A percentile compares a stretch with the other conserved stretches of the same genome.
These are phyloP conservation scores for Rutstroemia sp. DNA, from an alignment of 2,329 filamentous ascomycete genomes.

Conservation along the genomic window DNA sequence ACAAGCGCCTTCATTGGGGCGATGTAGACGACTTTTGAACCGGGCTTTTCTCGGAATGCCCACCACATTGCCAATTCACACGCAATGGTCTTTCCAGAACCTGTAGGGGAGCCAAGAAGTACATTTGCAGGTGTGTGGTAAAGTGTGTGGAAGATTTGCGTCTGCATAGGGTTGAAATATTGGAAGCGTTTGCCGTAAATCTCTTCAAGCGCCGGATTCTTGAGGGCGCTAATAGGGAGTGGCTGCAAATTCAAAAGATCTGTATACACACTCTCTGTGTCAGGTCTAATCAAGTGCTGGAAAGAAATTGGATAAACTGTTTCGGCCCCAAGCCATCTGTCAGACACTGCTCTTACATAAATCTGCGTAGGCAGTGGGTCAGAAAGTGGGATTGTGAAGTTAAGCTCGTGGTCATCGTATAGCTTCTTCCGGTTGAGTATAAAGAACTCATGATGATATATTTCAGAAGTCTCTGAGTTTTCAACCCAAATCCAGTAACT, in stretches of 20 bases:
- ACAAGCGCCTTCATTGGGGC: constrained; percentile 99
- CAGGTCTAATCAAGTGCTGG: constrained; percentile 92
- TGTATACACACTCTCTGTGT: constrained; percentile 96
- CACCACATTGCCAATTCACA: constrained; percentile 99
- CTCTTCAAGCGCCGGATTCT: constrained; percentile 80
- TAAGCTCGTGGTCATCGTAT: constrained; percentile 92
- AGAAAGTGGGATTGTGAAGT: constrained; percentile 91
- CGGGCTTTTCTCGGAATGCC: constrained; percentile 90
- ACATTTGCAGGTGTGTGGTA: constrained; percentile 92
- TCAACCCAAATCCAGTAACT: constrained; percentile 99
- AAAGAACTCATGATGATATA: constrained; percentile 97
- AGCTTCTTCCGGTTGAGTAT: constrained; percentile 85
- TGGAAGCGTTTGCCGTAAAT: constrained; percentile 85
- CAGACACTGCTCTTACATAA: constrained; percentile 88
- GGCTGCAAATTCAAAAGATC: constrained; percentile 89
- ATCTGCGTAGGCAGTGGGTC: constrained; percentile 94
- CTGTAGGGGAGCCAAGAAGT: constrained; percentile 88
- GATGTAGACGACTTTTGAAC: constrained; percentile 97
- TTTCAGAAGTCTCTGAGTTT: constrained; percentile 94
- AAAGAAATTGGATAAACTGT: constrained; percentile 94
- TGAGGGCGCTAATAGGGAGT: constrained; percentile 75
- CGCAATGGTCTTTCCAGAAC: constrained; percentile 95
- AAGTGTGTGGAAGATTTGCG: constrained; percentile 93
- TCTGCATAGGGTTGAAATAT: constrained; percentile 99
- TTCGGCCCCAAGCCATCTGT: constrained; percentile 93